phyloP scores from a whole-genome alignment of 805 yeast genomes.

The Candida hispaniensis region DNA sequence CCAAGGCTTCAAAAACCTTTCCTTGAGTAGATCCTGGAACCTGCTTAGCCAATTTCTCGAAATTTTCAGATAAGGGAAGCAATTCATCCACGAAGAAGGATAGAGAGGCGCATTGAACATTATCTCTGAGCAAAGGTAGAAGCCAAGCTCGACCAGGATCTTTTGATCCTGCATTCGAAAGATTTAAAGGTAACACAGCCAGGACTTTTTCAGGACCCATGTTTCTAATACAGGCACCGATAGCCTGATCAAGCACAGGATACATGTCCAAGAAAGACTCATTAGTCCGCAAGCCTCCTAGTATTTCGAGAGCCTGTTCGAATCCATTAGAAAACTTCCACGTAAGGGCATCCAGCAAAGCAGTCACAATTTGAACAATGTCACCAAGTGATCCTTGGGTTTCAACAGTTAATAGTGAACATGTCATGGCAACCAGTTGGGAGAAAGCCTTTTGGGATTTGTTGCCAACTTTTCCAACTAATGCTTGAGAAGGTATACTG shows the following conservation, averaged over 20 bases:
- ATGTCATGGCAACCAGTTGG: conserved; percentile 43
- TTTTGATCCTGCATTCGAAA: conserved; percentile 40
- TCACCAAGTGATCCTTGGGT: conserved; percentile 69
- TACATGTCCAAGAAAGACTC: conserved; percentile 58
- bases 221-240: conserved; percentile 65
- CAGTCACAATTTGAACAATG: conserved; percentile 55
- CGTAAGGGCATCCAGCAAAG: conserved; percentile 52
- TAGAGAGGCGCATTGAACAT: conserved; percentile 61
- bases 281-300: conserved; percentile 79
- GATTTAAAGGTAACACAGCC: conserved; percentile 64
- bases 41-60: conserved; percentile 23
- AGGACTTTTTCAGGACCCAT: conserved; percentile 83
- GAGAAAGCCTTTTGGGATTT: conserved; percentile 28
- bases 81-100: conserved; percentile 51
- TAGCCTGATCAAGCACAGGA: conserved; percentile 67
- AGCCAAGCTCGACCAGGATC: conserved; percentile 92
- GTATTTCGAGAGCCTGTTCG: conserved; percentile 50
- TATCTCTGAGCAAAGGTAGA: conserved; percentile 80
- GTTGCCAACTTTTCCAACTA: conserved; percentile 37
- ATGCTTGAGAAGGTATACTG: conserved; percentile 52
- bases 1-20: conserved; percentile 72
- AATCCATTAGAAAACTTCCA: conserved; percentile 62
- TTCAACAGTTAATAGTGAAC: conserved; percentile 57
- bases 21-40: conserved; percentile 18
- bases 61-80: conserved; percentile 44